Percentiles rank a stretch among this genome's conserved stretches.
phyloP scores from a whole-genome alignment of 306 rosid species.

The Cucumis cinereus region DNA sequence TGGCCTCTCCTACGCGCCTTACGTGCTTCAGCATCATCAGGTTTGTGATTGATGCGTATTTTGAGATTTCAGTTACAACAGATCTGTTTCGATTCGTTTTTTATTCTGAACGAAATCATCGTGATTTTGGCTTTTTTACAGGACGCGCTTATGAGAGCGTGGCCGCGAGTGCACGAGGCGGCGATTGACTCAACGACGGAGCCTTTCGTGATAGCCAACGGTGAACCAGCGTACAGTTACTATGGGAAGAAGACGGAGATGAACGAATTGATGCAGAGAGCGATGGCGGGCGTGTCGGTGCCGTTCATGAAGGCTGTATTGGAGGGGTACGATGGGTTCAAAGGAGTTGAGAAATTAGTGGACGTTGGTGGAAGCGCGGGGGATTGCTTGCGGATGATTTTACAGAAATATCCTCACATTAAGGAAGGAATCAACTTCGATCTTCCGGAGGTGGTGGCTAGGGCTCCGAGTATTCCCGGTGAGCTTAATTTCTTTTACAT shows the following conservation, averaged over 20 bases:
- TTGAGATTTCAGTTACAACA: not conserved
- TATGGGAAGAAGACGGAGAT: constrained; percentile 59
- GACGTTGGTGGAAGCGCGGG: constrained; percentile 95
- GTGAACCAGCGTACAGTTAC: constrained; percentile 54
- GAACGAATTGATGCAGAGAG: constrained; percentile 70
- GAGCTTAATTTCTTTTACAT: not conserved
- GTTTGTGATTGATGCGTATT: constrained; percentile 9
- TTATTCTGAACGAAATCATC: not conserved
- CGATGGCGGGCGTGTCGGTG: constrained; percentile 80
- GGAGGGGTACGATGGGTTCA: constrained; percentile 53
- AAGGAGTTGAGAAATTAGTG: constrained; percentile 44
- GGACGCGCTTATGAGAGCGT: constrained; percentile 71
- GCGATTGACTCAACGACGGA: constrained; percentile 58
- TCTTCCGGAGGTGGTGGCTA: constrained; percentile 70
- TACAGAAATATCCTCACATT: constrained; percentile 36
- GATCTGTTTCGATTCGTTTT: not conserved
- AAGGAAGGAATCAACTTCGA: constrained; percentile 67
- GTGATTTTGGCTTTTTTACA: not conserved
- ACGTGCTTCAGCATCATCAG: constrained; percentile 95
- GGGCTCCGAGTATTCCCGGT: constrained; percentile 56
- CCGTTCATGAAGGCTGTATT: constrained; percentile 67
- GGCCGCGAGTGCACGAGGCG: constrained; percentile 88
- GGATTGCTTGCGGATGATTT: constrained; percentile 77
- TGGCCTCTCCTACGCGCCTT: constrained; percentile 51
- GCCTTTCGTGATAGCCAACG: constrained; percentile 71